phyloP scores from a whole-genome alignment of 352 stramenopile genomes.

The Thalassiosira allenii region DNA sequence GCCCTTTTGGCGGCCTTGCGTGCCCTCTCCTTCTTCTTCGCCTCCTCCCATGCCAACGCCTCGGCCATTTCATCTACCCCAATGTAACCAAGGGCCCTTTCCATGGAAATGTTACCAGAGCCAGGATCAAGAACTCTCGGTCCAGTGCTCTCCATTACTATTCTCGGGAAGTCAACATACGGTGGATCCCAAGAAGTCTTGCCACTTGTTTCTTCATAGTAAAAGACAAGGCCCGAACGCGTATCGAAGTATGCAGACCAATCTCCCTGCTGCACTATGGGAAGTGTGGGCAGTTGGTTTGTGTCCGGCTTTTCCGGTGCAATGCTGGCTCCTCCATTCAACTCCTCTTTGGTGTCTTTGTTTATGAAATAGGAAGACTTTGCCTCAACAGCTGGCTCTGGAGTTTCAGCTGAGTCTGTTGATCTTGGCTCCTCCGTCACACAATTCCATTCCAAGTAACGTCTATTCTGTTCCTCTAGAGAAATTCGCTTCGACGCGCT shows the following conservation, averaged over 20 bases:
- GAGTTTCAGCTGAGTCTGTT: neutral
- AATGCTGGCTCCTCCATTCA: neutral
- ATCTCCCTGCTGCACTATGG: constrained; percentile 39
- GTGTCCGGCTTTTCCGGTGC: neutral
- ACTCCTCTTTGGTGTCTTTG: neutral
- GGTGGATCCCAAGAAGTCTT: constrained; percentile 47
- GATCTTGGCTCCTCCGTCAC: constrained; percentile 3
- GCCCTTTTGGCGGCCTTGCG: constrained; percentile 41
- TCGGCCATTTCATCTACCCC: constrained; percentile 28
- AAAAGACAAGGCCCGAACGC: constrained; percentile 47
- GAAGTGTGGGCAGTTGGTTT: constrained; percentile 12
- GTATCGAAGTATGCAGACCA: constrained; percentile 53
- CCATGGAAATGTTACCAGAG: constrained; percentile 40
- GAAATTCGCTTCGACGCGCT: constrained; percentile 26
- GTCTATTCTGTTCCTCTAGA: constrained; percentile 27
- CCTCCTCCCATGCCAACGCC: constrained; percentile 41
- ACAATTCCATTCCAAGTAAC: constrained; percentile 41
- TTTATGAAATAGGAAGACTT: neutral
- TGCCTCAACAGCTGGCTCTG: neutral
- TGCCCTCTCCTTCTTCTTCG: constrained; percentile 47
- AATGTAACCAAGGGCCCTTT: constrained; percentile 35
- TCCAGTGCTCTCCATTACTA: constrained; percentile 29
- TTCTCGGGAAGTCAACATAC: constrained; percentile 18
- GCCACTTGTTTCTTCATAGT: constrained; percentile 29
- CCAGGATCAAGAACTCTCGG: constrained; percentile 30